A percentile compares a stretch with the other conserved stretches of the same genome.
These are phyloP conservation scores for Alternaria sp. DNA, from an alignment of 2,329 filamentous ascomycete species.

Conservation along the genomic window DNA sequence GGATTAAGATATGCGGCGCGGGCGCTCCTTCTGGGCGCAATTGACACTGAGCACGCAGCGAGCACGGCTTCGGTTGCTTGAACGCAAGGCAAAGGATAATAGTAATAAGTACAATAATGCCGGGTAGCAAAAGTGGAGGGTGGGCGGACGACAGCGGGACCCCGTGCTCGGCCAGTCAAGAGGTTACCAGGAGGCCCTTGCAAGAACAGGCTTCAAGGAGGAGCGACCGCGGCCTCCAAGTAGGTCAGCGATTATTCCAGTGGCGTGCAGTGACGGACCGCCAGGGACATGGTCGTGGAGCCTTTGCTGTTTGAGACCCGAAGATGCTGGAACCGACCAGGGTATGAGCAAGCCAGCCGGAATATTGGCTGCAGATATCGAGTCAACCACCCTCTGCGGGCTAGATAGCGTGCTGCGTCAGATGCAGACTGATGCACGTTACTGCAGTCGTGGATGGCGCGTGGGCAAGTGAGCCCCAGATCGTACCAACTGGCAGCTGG, in stretches of 20 bases:
- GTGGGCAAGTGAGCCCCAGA: conserved; percentile 32
- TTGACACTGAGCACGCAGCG: conserved; percentile 32
- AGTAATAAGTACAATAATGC: conserved; percentile 43
- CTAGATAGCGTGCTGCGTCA: conserved; percentile 38
- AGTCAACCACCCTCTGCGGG: conserved; percentile 28
- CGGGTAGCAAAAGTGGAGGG: conserved; percentile 31
- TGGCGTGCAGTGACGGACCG: conserved; percentile 33
- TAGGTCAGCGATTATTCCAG: conserved; percentile 31
- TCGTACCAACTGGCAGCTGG: conserved; percentile 30
- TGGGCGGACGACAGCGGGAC: conserved; percentile 30
- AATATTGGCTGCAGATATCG: conserved; percentile 38
- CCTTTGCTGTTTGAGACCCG: conserved; percentile 46
- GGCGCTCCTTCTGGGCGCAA: conserved; percentile 32
- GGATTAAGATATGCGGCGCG: conserved; percentile 37
- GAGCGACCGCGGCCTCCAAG: conserved; percentile 26
- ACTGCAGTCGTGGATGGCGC: conserved; percentile 30
- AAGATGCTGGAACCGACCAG: conserved; percentile 30
- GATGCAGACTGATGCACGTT: conserved; percentile 34
- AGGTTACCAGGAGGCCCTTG: conserved; percentile 31
- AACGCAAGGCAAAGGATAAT: conserved; percentile 34
- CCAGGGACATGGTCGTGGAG: conserved; percentile 47
- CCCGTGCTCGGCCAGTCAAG: conserved; percentile 34
- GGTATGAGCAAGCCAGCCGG: conserved; percentile 32
- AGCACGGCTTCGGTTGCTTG: conserved; percentile 26
- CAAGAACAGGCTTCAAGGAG: conserved; percentile 24